These are phyloP conservation scores for Iberis amara DNA, from an alignment of 441 rosid species.

Conservation along the genomic window DNA sequence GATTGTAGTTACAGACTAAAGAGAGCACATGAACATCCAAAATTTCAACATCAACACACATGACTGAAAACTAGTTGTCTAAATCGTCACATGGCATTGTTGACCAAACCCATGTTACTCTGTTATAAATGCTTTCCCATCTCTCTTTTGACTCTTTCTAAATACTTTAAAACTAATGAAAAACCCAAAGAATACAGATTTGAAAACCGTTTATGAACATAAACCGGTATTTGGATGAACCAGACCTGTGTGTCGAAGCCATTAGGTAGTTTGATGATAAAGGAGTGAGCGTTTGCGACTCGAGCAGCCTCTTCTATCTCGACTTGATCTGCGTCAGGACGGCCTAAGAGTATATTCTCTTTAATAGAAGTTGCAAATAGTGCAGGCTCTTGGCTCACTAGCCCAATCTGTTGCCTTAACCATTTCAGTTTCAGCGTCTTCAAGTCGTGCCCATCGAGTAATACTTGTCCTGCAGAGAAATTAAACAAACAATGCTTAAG, in stretches of 20 bases:
- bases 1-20: neutral
- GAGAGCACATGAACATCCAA: conserved; percentile 24
- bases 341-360: conserved; percentile 88
- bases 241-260: conserved; percentile 93
- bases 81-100: conserved; percentile 59
- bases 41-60: conserved; percentile 32
- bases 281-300: conserved; percentile 98
- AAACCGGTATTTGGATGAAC: neutral
- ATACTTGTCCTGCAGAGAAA: conserved; percentile 61
- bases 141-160: conserved; percentile 43
- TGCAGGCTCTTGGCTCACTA: conserved; percentile 98
- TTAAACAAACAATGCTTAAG: conserved; percentile 19
- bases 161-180: conserved; percentile 17
- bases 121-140: conserved; percentile 47
- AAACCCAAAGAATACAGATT: conserved; percentile 17
- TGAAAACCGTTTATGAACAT: neutral
- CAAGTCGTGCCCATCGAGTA: conserved; percentile 82
- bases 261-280: conserved; percentile 86
- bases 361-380: conserved; percentile 90
- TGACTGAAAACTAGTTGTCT: conserved; percentile 33
- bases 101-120: conserved; percentile 72
- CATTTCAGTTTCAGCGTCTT: conserved; percentile 75
- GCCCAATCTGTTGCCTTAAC: conserved; percentile 96
- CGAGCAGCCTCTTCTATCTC: conserved; percentile 97
- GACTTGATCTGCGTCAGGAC: conserved; percentile 72